A percentile compares a stretch with the other conserved stretches of the same genome.
phyloP scores from a whole-genome alignment of 805 yeast genomes.

The Suhomyces faveliae region DNA sequence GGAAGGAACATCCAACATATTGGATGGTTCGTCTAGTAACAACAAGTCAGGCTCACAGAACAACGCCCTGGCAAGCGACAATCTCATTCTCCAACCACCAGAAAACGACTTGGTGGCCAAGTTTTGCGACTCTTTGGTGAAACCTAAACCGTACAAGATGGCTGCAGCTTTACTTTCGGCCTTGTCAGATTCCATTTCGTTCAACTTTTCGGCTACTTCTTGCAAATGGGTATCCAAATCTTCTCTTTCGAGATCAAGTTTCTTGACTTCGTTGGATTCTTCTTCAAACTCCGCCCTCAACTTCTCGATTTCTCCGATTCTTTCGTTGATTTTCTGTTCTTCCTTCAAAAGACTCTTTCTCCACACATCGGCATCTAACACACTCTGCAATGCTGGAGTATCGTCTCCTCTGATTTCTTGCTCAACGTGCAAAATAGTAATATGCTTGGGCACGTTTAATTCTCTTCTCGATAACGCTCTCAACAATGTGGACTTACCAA shows the following conservation, averaged over 20 bases:
- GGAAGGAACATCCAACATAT: constrained; percentile 99
- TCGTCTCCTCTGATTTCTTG: constrained; percentile 97
- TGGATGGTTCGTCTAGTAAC: constrained; percentile 96
- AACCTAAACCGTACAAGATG: constrained; percentile 89
- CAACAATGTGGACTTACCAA: constrained; percentile 94
- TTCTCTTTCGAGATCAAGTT: constrained; percentile 84
- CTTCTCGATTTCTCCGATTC: constrained; percentile 71
- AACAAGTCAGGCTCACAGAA: constrained; percentile 95
- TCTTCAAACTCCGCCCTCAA: constrained; percentile 68
- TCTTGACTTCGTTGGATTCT: constrained; percentile 68
- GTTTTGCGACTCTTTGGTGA: constrained; percentile 81
- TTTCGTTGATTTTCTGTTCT: constrained; percentile 67
- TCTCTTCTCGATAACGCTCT: constrained; percentile 93
- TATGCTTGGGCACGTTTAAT: constrained; percentile 89
- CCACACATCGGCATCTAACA: constrained; percentile 99
- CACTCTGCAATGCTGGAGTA: constrained; percentile 85
- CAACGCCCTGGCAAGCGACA: constrained; percentile 95
- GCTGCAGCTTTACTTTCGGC: constrained; percentile 98
- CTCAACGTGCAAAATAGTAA: constrained; percentile 93
- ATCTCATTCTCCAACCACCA: constrained; percentile 99
- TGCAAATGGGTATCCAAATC: constrained; percentile 78
- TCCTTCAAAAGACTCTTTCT: constrained; percentile 82
- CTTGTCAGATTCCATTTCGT: constrained; percentile 94
- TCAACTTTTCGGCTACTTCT: constrained; percentile 76
- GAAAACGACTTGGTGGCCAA: constrained; percentile 87